A percentile compares a stretch with the other conserved stretches of the same genome.
Conservation (phyloP, 176 grass and related monocot species). For the Carex scoparia region DNA sequence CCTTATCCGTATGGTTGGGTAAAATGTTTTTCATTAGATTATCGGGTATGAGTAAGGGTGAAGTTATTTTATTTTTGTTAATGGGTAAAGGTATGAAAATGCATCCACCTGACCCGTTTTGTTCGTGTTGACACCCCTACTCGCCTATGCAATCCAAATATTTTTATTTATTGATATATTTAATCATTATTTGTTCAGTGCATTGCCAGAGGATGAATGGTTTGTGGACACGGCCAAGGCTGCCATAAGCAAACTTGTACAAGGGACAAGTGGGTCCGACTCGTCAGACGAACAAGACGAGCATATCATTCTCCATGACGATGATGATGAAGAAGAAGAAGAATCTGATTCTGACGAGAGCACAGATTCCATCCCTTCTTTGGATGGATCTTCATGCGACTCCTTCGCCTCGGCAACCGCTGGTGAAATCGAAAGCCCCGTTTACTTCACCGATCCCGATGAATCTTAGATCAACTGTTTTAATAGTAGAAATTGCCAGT, state of each 20-base stretch:
- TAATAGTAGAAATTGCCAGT: background rate
- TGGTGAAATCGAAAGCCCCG: conserved; percentile 69
- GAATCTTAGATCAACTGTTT: conserved; percentile 13
- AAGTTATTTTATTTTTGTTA: too few species aligned
- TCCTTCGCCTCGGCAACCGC: conserved; percentile 94
- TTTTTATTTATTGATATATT: conserved; percentile 15
- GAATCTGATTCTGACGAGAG: conserved; percentile 73
- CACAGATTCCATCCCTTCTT: conserved; percentile 22
- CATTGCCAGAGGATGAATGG: conserved; percentile 89
- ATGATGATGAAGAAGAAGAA: conserved; percentile 19
- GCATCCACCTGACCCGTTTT: too few species aligned
- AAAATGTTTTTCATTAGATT: too few species aligned
- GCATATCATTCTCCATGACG: conserved; percentile 30
- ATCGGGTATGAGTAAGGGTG: too few species aligned
- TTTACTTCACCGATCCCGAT: conserved; percentile 81
- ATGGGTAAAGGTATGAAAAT: too few species aligned
- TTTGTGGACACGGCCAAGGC: conserved; percentile 80
- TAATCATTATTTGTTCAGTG: conserved; percentile 31
- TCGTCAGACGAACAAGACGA: conserved; percentile 45
- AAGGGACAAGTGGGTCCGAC: conserved; percentile 71
- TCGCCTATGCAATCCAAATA: background rate
- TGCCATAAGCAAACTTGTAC: conserved; percentile 80
- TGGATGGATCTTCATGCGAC: conserved; percentile 48
- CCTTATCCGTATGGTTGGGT: too few species aligned
- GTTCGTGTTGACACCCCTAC: too few species aligned